phyloP scores from a whole-genome alignment of 306 rosid species.

The Boehmeria nivea region DNA sequence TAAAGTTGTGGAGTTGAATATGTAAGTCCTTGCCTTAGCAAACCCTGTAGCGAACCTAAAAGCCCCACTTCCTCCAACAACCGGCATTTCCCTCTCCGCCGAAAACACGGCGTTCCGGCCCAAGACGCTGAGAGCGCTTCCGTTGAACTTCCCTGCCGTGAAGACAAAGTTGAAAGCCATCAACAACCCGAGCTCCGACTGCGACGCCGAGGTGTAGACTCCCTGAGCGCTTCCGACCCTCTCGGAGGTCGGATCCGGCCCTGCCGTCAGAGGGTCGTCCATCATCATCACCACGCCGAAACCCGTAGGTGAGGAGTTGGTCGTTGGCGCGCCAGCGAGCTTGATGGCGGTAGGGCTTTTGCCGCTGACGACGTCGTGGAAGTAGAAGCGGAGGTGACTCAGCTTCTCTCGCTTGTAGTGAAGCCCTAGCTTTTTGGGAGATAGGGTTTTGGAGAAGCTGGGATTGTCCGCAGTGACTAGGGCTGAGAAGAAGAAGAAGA shows the following conservation, averaged over 20 bases:
- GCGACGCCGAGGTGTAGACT: not conserved
- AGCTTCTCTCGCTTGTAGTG: slow-evolving; percentile 17
- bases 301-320: not conserved
- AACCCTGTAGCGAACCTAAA: slow-evolving; percentile 66
- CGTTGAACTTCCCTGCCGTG: slow-evolving; percentile 9
- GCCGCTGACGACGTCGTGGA: slow-evolving; percentile 42
- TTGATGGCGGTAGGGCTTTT: slow-evolving; percentile 31
- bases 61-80: slow-evolving; percentile 56
- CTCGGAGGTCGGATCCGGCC: slow-evolving; percentile 2
- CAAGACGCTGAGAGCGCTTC: slow-evolving; percentile 34
- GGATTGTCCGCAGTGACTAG: not conserved
- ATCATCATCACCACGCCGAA: slow-evolving; percentile 5
- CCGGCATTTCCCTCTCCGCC: slow-evolving; percentile 49
- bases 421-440: slow-evolving; percentile 15
- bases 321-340: not conserved
- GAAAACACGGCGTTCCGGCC: slow-evolving; percentile 39
- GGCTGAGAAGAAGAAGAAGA: not conserved
- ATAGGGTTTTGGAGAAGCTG: slow-evolving; percentile 16
- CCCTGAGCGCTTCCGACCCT: slow-evolving; percentile 14
- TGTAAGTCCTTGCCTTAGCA: slow-evolving; percentile 29
- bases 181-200: not conserved
- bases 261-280: slow-evolving; percentile 13
- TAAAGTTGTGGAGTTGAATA: slow-evolving; percentile 1
- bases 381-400: slow-evolving; percentile 42
- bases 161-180: slow-evolving; percentile 11